These are phyloP conservation scores for Apiotrichum porosum DNA, from an alignment of 1,284 basidiomycete genomes.

Conservation along the genomic window DNA sequence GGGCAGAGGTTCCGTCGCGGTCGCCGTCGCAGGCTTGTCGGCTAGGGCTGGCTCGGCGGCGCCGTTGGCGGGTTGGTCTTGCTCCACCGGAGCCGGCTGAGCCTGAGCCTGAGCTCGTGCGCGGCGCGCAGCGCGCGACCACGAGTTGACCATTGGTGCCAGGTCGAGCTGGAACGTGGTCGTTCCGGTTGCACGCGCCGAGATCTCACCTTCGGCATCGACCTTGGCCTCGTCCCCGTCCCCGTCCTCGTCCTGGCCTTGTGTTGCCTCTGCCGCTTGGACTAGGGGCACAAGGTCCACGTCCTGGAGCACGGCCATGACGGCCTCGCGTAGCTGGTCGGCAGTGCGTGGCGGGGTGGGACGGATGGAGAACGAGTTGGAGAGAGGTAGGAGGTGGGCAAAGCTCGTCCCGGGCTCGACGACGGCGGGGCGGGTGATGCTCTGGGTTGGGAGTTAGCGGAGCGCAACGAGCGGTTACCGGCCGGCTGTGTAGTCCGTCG, in stretches of 20 bases:
- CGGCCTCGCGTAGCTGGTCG: constrained; percentile 33
- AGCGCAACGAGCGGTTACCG: no score
- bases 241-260: neutral
- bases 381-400: constrained; percentile 53
- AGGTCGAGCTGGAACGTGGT: constrained; percentile 52
- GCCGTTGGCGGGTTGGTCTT: neutral
- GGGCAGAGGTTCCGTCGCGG: constrained; percentile 22
- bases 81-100: constrained; percentile 43
- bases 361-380: constrained; percentile 27
- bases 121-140: constrained; percentile 63
- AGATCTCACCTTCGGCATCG: neutral
- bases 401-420: constrained; percentile 53
- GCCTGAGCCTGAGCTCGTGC: no score
- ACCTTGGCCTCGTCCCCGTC: neutral
- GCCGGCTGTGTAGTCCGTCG: no score
- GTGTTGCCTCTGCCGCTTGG: neutral
- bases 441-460: constrained; percentile 10
- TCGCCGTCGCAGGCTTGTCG: constrained; percentile 47
- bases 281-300: neutral
- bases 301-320: constrained; percentile 17
- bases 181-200: no score
- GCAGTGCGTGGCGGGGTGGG: constrained; percentile 4
- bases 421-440: constrained; percentile 17
- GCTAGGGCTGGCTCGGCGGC: neutral
- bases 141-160: constrained; percentile 58